Evolutionary conservation across 2,329 filamentous ascomycete species (phyloP).

Genomic region (Ophiostoma ulmi): DNA sequence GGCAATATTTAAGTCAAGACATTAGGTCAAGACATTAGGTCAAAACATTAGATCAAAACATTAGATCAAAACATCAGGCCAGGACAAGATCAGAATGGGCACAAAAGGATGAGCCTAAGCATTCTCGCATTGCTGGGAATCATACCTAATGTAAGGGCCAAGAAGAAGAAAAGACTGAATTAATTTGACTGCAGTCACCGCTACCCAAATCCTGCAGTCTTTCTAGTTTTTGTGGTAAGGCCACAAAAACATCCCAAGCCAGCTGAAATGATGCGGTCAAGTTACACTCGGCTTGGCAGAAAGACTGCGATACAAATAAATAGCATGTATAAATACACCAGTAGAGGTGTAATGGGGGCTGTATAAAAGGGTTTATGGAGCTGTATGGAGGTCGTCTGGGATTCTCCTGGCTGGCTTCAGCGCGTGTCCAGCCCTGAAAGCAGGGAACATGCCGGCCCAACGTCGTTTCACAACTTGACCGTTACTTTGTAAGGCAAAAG

Average conservation of each 20-base stretch:
- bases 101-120: not conserved
- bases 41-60: not conserved
- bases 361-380: too few species aligned
- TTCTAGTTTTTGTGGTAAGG: not conserved
- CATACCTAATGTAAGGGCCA: not conserved
- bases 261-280: not conserved
- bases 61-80: not conserved
- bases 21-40: not conserved
- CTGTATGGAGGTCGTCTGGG: too few species aligned
- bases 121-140: not conserved
- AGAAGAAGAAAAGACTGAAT: not conserved
- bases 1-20: not conserved
- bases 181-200: not conserved
- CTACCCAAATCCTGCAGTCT: conserved; percentile 2
- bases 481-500: not conserved
- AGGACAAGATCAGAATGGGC: not conserved
- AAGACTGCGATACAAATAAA: not conserved
- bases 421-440: not conserved
- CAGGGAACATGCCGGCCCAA: not conserved
- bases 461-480: not conserved
- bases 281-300: not conserved
- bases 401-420: not conserved
- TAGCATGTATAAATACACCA: not conserved
- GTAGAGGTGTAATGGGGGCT: not conserved
- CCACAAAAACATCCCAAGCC: not conserved